A percentile compares a stretch with the other conserved stretches of the same genome.
Evolutionary conservation across 129 eudicot genomes (phyloP).

Genomic region (Artemisia tridentata): DNA sequence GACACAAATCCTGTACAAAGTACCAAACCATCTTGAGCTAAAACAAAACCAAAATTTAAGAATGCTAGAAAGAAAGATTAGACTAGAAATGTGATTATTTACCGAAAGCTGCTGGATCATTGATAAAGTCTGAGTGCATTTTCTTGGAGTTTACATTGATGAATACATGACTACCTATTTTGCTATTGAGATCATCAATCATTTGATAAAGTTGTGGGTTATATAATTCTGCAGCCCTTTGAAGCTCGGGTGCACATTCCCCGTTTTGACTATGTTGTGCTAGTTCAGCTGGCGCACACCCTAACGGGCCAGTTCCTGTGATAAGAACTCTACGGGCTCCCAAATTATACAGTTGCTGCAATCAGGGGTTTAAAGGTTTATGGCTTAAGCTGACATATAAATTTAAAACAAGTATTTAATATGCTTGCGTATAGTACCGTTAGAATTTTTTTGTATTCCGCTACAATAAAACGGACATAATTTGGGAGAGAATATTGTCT

Average conservation of each 20-base stretch:
- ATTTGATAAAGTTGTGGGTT: constrained; percentile 67
- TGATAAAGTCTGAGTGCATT: constrained; percentile 38
- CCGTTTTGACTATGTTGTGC: constrained; percentile 69
- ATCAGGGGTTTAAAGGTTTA: constrained; percentile 3
- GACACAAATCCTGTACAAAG: constrained; percentile 38
- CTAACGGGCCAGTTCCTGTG: constrained; percentile 88
- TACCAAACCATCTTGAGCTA: constrained; percentile 21
- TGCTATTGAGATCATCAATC: constrained; percentile 50
- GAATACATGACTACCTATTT: constrained; percentile 49
- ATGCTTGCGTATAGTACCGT: constrained; percentile 3
- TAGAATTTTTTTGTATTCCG: constrained; percentile 45
- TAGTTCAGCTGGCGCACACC: constrained; percentile 85
- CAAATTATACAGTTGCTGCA: constrained; percentile 67
- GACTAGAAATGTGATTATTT: background rate
- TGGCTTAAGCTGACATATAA: background rate
- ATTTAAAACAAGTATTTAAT: background rate
- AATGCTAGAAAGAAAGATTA: background rate
- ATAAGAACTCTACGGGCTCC: constrained; percentile 76
- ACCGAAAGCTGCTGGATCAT: constrained; percentile 37
- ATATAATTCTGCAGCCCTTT: constrained; percentile 55
- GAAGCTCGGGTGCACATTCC: constrained; percentile 62
- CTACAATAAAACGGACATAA: constrained; percentile 61
- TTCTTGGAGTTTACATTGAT: constrained; percentile 30
- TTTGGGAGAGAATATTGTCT: constrained; percentile 66
- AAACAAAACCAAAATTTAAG: background rate